Conservation (phyloP, 139 green algal genomes). For the Pycnococcus provasolii region DNA sequence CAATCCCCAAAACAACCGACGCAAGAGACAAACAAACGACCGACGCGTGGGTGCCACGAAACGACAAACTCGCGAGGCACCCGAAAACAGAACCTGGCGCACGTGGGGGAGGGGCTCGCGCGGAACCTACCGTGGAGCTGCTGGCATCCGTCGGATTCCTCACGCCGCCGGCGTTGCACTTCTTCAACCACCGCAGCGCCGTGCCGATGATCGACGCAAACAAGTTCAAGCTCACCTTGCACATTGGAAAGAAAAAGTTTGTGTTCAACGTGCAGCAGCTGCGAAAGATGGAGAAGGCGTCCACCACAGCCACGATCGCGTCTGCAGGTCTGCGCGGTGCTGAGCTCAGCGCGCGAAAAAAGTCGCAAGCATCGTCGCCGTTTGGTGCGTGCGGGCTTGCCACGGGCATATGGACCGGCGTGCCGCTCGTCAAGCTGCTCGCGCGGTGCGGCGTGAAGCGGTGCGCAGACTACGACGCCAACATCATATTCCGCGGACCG, state of each 20-base stretch:
- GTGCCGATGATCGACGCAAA: conserved; percentile 51
- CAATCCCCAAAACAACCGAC: too few relatives aligned
- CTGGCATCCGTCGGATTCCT: conserved; percentile 48
- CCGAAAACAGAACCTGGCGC: too few relatives aligned
- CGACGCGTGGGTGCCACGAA: too few relatives aligned
- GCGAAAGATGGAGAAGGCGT: conserved; percentile 52
- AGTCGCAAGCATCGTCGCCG: conserved; percentile 58
- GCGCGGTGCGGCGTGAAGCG: conserved; percentile 21
- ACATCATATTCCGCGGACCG: neutral
- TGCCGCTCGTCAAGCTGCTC: conserved; percentile 74
- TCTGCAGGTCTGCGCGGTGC: conserved; percentile 91
- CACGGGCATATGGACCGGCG: conserved; percentile 80
- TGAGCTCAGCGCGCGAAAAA: conserved; percentile 97
- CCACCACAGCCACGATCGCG: conserved; percentile 60
- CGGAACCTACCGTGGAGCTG: too few relatives aligned
- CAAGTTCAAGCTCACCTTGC: conserved; percentile 58
- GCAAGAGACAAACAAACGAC: too few relatives aligned
- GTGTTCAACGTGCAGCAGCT: conserved; percentile 84
- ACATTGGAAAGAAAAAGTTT: conserved; percentile 4
- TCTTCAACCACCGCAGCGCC: conserved; percentile 82
- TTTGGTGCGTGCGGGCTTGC: conserved; percentile 53
- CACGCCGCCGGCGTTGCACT: conserved; percentile 72
- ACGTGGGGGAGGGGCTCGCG: too few relatives aligned
- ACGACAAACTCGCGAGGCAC: too few relatives aligned
- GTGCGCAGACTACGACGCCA: neutral